phyloP scores from a whole-genome alignment of 2,329 filamentous ascomycete genomes.

The Nannizziopsis arthrosporioides region DNA sequence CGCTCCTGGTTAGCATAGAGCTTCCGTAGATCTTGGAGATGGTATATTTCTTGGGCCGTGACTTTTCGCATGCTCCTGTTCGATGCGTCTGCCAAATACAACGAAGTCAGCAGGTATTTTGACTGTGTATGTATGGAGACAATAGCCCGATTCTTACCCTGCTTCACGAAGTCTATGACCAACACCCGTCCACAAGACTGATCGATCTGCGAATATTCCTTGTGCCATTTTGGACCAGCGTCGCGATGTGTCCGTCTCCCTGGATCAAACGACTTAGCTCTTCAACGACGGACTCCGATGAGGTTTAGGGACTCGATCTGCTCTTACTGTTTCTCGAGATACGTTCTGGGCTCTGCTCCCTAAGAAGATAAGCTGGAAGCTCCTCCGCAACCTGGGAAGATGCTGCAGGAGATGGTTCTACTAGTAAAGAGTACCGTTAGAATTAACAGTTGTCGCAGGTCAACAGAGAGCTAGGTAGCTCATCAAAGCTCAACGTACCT shows the following conservation, averaged over 20 bases:
- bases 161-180: constrained; percentile 41
- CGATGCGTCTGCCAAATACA: constrained; percentile 24
- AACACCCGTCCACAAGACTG: constrained; percentile 35
- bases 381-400: constrained; percentile 13
- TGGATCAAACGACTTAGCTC: background rate
- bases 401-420: constrained; percentile 7
- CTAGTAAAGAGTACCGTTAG: background rate
- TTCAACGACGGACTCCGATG: background rate
- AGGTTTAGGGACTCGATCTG: background rate
- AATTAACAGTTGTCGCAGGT: background rate
- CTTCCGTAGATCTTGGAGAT: constrained; percentile 34
- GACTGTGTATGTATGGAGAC: no score
- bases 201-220: constrained; percentile 23
- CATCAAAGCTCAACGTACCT: constrained; percentile 5
- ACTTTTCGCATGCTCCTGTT: constrained; percentile 33
- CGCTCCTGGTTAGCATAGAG: constrained; percentile 31
- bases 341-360: background rate
- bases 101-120: background rate
- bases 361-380: background rate
- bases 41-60: constrained; percentile 38
- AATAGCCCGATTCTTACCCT: constrained; percentile 16
- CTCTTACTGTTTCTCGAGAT: constrained; percentile 3
- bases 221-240: constrained; percentile 28
- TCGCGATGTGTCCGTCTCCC: constrained; percentile 12
- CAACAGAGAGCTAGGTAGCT: background rate